Conservation (phyloP, 176 grass and related monocot genomes). For the Tillandsia leiboldiana region DNA sequence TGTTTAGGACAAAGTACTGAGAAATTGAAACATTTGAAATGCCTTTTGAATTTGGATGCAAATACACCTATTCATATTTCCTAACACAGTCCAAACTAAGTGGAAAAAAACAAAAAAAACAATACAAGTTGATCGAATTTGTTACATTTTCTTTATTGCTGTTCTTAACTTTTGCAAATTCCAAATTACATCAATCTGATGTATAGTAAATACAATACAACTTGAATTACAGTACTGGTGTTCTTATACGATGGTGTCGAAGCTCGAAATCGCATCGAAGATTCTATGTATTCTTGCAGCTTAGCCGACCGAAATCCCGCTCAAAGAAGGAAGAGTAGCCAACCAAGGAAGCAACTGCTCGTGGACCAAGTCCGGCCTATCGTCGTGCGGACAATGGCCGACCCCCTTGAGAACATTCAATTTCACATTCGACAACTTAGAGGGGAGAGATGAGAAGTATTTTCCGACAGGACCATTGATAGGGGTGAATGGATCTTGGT, state of each 20-base stretch:
- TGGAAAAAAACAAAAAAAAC: too few species aligned
- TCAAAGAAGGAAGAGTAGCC: constrained; percentile 22
- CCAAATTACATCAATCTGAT: neutral
- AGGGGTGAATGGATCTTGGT: constrained; percentile 80
- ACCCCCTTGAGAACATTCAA: constrained; percentile 60
- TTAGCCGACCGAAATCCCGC: constrained; percentile 9
- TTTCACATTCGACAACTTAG: constrained; percentile 45
- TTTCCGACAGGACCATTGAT: constrained; percentile 83
- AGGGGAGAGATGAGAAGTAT: constrained; percentile 59
- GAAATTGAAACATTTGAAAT: too few species aligned
- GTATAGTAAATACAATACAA: neutral
- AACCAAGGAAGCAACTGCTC: constrained; percentile 73
- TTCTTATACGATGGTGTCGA: neutral
- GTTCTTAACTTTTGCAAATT: neutral
- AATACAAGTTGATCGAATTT: too few species aligned
- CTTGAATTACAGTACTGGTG: neutral
- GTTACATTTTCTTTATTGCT: too few species aligned
- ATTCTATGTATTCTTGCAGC: neutral
- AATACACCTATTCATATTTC: too few species aligned
- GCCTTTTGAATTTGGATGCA: too few species aligned
- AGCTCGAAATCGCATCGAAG: neutral
- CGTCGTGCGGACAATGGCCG: constrained; percentile 89
- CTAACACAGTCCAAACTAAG: too few species aligned
- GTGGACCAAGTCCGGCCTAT: constrained; percentile 74
- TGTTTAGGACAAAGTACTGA: neutral